Base-by-base conservation (phyloP, 345 rosid genomes). In the Sonneratia caseolaris region DNA sequence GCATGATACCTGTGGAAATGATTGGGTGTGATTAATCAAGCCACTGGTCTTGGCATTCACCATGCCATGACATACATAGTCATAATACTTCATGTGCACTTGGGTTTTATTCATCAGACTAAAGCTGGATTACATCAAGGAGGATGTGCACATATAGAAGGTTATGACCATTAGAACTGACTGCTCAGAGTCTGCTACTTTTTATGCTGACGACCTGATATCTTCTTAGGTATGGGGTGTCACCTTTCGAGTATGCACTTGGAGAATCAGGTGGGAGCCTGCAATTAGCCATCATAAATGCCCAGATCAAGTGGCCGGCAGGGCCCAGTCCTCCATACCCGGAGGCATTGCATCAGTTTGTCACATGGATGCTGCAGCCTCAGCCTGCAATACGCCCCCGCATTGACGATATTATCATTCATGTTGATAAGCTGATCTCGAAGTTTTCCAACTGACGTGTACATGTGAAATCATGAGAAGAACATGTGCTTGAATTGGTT, bases 211-310 rank as follows among this genome's bases (percentile, higher is more conserved):
- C 27, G 22, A 16, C 59, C 57, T 35, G 35, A 66, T 47, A 55
- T 4, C 66, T 69, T 45, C 53, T 68, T 74, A 92, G 99, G 98
- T 91, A 91, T 47, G 96, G 99, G 18, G 87, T 83, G 64, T 91
- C 98, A 56, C 99, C 99, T 21, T 96, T 96, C 43, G 98, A 96
- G 82, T 96, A 96, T 69, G 97, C 97, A 13, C 94, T 92, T 48
- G 99, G 93, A 78, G 98, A 96, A 79, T 86, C 99, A 0, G 99
- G 92, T 70, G 99, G 98, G 76, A 96, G 97, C 89, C 89, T 96
- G 55, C 98, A 96, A 75, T 74, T 89, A 36, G 98, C 99, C 75
- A 79, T 92, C 62, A 75, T 92, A 75, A 96, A 92, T 82, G 97
- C 94, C n/a, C 97, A 91, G 80, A 76, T 96, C 71, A 96, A 92